These are phyloP conservation scores for Albatrellus ellisii DNA, from an alignment of 768 basidiomycete genomes.

Conservation along the genomic window DNA sequence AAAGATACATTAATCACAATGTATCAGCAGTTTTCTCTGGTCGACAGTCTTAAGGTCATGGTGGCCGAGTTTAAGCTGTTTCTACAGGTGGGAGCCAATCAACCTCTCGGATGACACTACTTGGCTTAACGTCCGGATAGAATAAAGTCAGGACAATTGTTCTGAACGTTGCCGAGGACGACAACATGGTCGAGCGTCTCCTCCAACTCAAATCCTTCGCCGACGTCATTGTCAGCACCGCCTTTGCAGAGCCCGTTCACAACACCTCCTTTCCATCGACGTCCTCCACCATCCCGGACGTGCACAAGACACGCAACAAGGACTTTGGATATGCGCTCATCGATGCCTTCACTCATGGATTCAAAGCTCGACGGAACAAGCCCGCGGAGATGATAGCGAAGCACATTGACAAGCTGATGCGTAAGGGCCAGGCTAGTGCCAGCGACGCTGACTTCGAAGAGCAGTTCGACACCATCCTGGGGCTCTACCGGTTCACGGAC, in stretches of 20 bases:
- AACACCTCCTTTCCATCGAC: slow-evolving; percentile 16
- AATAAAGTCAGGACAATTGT: slow-evolving; percentile 50
- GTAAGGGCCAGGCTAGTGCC: slow-evolving; percentile 65
- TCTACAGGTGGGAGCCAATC: slow-evolving; percentile 33
- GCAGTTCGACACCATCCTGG: slow-evolving; percentile 52
- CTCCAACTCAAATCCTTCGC: slow-evolving; percentile 52
- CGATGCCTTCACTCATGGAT: slow-evolving; percentile 63
- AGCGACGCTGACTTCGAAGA: slow-evolving; percentile 51
- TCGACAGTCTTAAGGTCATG: slow-evolving; percentile 39
- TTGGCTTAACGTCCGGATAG: slow-evolving; percentile 21
- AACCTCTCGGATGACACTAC: neutral
- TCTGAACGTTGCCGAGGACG: slow-evolving; percentile 46
- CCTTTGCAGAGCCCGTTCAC: slow-evolving; percentile 28
- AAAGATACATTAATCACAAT: slow-evolving; percentile 33
- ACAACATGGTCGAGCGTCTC: slow-evolving; percentile 65
- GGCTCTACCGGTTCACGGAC: slow-evolving; percentile 74
- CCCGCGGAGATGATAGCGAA: slow-evolving; percentile 93
- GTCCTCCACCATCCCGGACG: slow-evolving; percentile 7
- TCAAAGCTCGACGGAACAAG: slow-evolving; percentile 64
- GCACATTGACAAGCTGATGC: slow-evolving; percentile 77
- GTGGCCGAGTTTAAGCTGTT: slow-evolving; percentile 47
- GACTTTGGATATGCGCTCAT: slow-evolving; percentile 54
- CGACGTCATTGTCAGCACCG: slow-evolving; percentile 32
- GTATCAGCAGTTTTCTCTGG: slow-evolving; percentile 49
- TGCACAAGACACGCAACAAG: slow-evolving; percentile 32